Evolutionary conservation across 352 stramenopile species (phyloP), one percentile per base, ranked within the genome.

Genomic region (Phytophthora vignae): DNA sequence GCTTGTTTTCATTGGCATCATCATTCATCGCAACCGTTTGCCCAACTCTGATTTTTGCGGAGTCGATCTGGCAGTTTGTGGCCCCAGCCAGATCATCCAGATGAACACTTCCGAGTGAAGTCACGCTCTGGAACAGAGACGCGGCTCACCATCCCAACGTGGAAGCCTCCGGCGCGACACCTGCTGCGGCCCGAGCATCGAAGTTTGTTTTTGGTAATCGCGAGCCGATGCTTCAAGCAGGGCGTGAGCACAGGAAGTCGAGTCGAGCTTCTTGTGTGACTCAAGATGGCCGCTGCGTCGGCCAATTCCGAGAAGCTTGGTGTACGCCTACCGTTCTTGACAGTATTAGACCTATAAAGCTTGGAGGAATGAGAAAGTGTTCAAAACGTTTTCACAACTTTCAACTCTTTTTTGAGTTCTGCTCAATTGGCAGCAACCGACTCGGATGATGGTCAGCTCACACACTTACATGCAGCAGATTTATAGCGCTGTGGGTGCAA

Each of bases 121-220:
- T 60, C 50, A 60, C 60, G 49, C 46, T 67, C 52, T 19, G 54
- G 17, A 56, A 31, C 44, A 64, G 33, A 64, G 27, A 59, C 55
- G 31, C 46, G 5, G 27, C 44, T 70, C 33, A 59, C 55, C 48
- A 64, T 65, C 55, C 21, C 29, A 17, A 14, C 27, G 12, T 54
- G 21, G 27, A 49, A 69, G 21, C n/a, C 63, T 52, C 31, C 53
- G 31, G 42, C 44, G 54, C 62, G 19, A 62, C 46, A 52, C 22
- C 27, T 55, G 57, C 29, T 9, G 6, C 52, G n/a, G 48, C 3
- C 42, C 50, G 15, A 60, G 48, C 49, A 38, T 21, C 17, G 54
- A 64, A 49, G 17, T n/a, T n/a, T n/a, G n/a, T n/a, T 67, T 60
- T 67, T 67, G 49, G 33, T 67, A 60, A 67, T 67, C 60, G 60